Evolutionary conservation across 306 rosid genomes (phyloP), one percentile per base, ranked within the genome.

Genomic region (Malus sylvestris): DNA sequence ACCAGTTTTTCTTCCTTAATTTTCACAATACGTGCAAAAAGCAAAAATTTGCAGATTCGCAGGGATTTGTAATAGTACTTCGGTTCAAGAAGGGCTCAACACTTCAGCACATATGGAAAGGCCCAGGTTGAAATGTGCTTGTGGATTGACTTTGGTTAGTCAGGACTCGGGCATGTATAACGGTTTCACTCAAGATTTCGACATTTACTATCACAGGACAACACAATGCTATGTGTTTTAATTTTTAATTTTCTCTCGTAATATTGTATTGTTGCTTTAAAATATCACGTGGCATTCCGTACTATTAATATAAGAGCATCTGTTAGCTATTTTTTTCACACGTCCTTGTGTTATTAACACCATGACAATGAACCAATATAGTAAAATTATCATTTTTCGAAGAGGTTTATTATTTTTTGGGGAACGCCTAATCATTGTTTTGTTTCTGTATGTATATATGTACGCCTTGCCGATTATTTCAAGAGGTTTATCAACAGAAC

Each of bases 241-340:
- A 5, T 8, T 27, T 49, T 49, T 6, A 33, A 33, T 7, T 33
- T 5, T 49, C 3, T 4, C 5, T 2, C 16, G 1, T 1, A 4
- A 40, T 8, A 46, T 46, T 46, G 52, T 46, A 46, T 46, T 16
- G 4, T 46, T 46, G 6, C 1, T 46, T 46, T 49, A 49, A 49
- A 49, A 49, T 18, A 1, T 1, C 0, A 49, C 1, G 19, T 46
- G 6, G 0, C 0, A 0, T 46, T 5, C 14, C 18, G 15, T 14
- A 14, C 52, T 5, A 46, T 12, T 46, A 14, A 46, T 46, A 46
- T 14, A 46, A 46, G 6, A 5, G 15, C 52, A 46, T 15, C 0
- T 14, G 2, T 13, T 46, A 14, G 5, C 52, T 57, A 27, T 57
- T 9, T 57, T 57, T 22, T 10, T 33, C 6, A 57, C 0, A 1